These are phyloP conservation scores for Globisporangium yorkense DNA, from an alignment of 352 stramenopile genomes.

Conservation along the genomic window DNA sequence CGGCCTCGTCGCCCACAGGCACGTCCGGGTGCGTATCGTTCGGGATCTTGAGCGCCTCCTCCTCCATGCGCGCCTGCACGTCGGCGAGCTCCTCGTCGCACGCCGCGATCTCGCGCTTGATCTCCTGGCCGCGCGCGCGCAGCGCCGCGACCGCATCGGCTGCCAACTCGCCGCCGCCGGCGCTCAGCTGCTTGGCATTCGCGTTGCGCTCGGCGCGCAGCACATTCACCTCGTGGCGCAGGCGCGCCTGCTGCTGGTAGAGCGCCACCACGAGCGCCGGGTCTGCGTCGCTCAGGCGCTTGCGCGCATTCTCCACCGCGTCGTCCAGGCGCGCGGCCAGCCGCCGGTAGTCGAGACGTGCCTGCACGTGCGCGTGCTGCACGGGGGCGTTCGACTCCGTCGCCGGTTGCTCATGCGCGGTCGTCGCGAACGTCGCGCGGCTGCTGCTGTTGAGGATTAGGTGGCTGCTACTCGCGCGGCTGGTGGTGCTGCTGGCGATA, in stretches of 20 bases:
- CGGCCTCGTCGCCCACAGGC: conserved; percentile 48
- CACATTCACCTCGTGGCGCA: conserved; percentile 49
- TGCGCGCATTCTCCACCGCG: conserved; percentile 49
- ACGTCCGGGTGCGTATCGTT: conserved; percentile 75
- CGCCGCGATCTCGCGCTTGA: conserved; percentile 49
- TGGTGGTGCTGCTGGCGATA: not conserved
- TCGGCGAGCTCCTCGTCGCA: conserved; percentile 33
- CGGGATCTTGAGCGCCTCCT: conserved; percentile 68
- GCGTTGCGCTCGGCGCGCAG: conserved; percentile 62
- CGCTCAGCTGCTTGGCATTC: conserved; percentile 53
- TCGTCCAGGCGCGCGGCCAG: conserved; percentile 49
- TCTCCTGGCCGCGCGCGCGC: conserved; percentile 33
- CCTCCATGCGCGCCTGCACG: conserved; percentile 45
- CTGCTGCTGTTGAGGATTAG: not conserved
- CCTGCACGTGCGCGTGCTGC: conserved; percentile 55
- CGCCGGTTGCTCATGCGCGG: conserved; percentile 7
- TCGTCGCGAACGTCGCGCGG: conserved; percentile 23
- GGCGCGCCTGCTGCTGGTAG: conserved; percentile 51
- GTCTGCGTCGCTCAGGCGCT: conserved; percentile 63
- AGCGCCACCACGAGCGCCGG: conserved; percentile 54
- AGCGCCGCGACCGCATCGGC: conserved; percentile 32
- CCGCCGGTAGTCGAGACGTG: conserved; percentile 73
- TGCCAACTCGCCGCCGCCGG: conserved; percentile 33
- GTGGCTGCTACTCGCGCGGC: not conserved
- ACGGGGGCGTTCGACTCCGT: conserved; percentile 21